Evolutionary conservation across 345 rosid genomes (phyloP).

Genomic region (Aquilaria sinensis): DNA sequence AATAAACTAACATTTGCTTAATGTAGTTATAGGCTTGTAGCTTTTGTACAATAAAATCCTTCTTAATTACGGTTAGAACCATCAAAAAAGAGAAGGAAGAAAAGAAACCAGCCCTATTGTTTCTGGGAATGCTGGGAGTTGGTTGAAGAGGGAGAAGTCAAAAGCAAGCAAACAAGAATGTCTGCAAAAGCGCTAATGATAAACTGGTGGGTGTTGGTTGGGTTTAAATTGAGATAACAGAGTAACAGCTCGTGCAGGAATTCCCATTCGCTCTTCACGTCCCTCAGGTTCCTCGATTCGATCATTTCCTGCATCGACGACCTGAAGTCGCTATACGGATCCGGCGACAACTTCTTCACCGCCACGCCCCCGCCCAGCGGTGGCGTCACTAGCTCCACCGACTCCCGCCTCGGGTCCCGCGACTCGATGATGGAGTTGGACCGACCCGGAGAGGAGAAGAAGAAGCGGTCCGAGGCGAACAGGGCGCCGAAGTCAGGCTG

Average conservation of each 20-base stretch:
- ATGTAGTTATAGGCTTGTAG: no score
- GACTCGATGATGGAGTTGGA: conserved; percentile 87
- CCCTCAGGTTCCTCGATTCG: conserved; percentile 50
- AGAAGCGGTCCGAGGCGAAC: conserved; percentile 81
- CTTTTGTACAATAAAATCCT: no score
- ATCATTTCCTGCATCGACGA: conserved; percentile 94
- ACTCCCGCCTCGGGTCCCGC: conserved; percentile 9
- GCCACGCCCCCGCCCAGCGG: conserved; percentile 46
- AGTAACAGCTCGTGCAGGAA: conserved; percentile 65
- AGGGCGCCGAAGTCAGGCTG: conserved; percentile 60
- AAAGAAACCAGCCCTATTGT: conserved; percentile 11
- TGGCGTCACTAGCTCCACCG: background rate
- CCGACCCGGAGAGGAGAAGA: conserved; percentile 86
- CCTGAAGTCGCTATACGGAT: conserved; percentile 71
- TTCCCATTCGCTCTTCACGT: conserved; percentile 49
- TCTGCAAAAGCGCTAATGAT: conserved; percentile 80
- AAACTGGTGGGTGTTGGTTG: conserved; percentile 56
- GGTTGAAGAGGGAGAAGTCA: conserved; percentile 26
- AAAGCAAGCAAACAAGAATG: conserved; percentile 37
- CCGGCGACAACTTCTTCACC: conserved; percentile 57
- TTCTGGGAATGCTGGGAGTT: background rate
- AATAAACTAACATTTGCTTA: no score
- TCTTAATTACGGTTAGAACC: background rate
- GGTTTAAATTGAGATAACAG: conserved; percentile 70
- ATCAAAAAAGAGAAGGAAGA: background rate